Percentiles rank a stretch among this genome's conserved stretches.
Conservation (phyloP, 345 rosid genomes). For the Leavenworthia alabamica region DNA sequence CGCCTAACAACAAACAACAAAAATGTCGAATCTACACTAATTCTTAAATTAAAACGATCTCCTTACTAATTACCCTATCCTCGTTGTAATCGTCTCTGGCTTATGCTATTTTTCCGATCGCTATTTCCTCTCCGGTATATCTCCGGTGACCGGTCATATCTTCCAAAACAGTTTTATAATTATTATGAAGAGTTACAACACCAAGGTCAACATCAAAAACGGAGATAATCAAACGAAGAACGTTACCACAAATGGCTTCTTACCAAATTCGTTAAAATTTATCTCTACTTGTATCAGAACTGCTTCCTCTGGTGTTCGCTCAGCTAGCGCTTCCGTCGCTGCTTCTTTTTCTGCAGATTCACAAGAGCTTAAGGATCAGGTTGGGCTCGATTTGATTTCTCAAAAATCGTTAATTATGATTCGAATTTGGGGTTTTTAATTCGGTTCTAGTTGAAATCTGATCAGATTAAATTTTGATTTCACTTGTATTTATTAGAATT, state of each 20-base stretch:
- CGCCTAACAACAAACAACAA: conserved; percentile 11
- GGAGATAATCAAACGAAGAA: conserved; percentile 32
- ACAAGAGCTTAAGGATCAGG: conserved; percentile 70
- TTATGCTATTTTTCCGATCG: conserved; percentile 51
- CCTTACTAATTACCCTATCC: background rate
- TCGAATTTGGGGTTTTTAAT: background rate
- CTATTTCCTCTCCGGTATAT: conserved; percentile 38
- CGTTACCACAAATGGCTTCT: conserved; percentile 38
- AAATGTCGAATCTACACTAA: conserved; percentile 10
- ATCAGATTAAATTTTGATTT: background rate
- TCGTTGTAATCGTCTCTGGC: background rate
- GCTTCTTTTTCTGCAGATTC: conserved; percentile 68
- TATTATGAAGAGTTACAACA: conserved; percentile 64
- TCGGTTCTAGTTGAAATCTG: background rate
- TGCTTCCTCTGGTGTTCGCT: conserved; percentile 91
- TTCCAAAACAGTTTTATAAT: background rate
- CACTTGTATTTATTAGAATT: background rate
- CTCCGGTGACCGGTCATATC: conserved; percentile 47
- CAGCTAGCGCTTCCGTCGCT: conserved; percentile 80
- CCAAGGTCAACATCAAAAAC: conserved; percentile 30
- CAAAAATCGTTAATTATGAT: background rate
- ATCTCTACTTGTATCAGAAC: conserved; percentile 80
- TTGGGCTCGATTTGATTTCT: conserved; percentile 9
- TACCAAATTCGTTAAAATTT: conserved; percentile 77
- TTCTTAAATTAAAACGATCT: conserved; percentile 7